phyloP scores from a whole-genome alignment of 495 filamentous ascomycete genomes.

The Penicillium antarcticum region DNA sequence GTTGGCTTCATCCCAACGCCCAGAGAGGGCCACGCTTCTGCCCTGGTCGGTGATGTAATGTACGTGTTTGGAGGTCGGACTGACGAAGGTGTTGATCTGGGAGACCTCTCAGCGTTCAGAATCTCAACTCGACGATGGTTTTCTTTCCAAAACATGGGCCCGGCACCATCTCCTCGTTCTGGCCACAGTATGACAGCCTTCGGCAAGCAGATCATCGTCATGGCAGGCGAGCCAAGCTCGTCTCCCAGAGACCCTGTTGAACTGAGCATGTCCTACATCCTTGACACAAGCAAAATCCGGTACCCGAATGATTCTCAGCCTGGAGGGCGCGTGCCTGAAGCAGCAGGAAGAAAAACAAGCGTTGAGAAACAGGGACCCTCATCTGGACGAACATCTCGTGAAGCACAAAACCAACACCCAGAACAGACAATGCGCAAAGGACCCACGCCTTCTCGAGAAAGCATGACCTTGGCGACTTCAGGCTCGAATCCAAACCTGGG shows the following conservation, averaged over 20 bases:
- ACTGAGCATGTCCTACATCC: constrained; percentile 81
- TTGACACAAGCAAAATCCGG: constrained; percentile 93
- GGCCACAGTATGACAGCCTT: constrained; percentile 97
- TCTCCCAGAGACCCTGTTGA: constrained; percentile 75
- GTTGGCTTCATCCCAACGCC: constrained; percentile 94
- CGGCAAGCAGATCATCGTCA: constrained; percentile 84
- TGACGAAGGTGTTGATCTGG: constrained; percentile 85
- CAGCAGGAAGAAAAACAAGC: constrained; percentile 35
- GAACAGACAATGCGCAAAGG: constrained; percentile 50
- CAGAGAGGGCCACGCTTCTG: constrained; percentile 91
- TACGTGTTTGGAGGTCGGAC: constrained; percentile 98
- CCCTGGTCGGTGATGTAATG: constrained; percentile 95
- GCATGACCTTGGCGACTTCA: constrained; percentile 33
- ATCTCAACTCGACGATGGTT: constrained; percentile 94
- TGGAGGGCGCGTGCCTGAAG: constrained; percentile 29
- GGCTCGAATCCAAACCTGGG: constrained; percentile 33
- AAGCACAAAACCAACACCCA: constrained; percentile 55
- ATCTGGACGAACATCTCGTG: constrained; percentile 53
- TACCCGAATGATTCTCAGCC: constrained; percentile 77
- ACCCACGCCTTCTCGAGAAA: constrained; percentile 51
- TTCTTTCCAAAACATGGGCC: constrained; percentile 99
- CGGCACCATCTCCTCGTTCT: constrained; percentile 86
- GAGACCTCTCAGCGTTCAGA: constrained; percentile 92
- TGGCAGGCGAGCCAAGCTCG: constrained; percentile 92
- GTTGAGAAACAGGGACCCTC: constrained; percentile 32